These are phyloP conservation scores for Ophiostoma triangulosporum DNA, from an alignment of 2,329 filamentous ascomycete genomes.

Conservation along the genomic window DNA sequence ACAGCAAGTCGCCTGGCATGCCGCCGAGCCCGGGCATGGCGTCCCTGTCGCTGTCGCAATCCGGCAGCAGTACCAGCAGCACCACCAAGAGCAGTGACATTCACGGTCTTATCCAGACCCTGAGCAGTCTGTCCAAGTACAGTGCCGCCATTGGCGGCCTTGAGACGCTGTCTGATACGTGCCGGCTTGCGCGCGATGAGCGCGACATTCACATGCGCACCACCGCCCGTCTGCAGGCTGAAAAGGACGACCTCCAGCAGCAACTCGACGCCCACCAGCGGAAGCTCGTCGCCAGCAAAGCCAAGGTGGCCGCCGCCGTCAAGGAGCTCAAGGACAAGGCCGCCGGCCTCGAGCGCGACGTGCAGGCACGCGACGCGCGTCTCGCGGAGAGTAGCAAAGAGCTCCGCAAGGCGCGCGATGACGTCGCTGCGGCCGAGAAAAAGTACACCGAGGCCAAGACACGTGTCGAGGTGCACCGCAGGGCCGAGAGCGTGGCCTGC, in stretches of 20 bases:
- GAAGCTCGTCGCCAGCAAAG: not conserved
- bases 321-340: not conserved
- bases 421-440: not conserved
- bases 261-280: not conserved
- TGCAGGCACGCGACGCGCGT: not conserved
- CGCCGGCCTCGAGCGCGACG: not conserved
- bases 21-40: not conserved
- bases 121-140: not conserved
- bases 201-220: not conserved
- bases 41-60: not conserved
- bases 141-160: not conserved
- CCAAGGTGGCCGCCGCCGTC: not conserved
- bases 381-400: not conserved
- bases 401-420: not conserved
- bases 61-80: not conserved
- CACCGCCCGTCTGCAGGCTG: not conserved
- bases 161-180: not conserved
- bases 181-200: not conserved
- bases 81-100: too few species aligned
- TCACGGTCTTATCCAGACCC: not conserved
- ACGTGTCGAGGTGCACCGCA: not conserved
- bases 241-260: not conserved
- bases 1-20: not conserved
- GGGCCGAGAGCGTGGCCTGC: not conserved
- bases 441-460: not conserved